These are phyloP conservation scores for Apiosordaria backusii DNA, from an alignment of 495 filamentous ascomycete genomes.

Conservation along the genomic window DNA sequence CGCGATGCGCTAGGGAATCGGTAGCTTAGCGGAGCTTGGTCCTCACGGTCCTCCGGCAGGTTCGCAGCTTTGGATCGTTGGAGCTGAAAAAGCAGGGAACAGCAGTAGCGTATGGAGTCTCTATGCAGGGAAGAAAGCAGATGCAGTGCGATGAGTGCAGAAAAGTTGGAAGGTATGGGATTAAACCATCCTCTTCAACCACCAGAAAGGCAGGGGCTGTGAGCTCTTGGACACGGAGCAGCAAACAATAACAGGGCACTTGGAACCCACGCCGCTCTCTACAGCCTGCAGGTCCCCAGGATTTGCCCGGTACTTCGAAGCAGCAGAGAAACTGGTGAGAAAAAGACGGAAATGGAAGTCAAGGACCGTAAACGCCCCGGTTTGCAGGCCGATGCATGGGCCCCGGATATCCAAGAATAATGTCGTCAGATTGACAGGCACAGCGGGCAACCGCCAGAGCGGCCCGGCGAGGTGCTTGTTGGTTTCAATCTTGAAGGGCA, in stretches of 20 bases:
- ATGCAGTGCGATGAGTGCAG: not conserved
- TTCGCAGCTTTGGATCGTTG: not conserved
- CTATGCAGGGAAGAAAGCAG: not conserved
- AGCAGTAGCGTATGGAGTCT: not conserved
- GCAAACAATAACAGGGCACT: constrained; percentile 8
- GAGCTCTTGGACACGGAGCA: not conserved
- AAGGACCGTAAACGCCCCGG: constrained; percentile 6
- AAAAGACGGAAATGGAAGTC: constrained; percentile 13
- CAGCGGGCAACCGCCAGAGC: not conserved
- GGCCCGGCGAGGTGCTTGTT: not conserved
- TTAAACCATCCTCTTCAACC: not conserved
- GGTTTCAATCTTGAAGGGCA: constrained; percentile 6
- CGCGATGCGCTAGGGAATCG: constrained; percentile 2
- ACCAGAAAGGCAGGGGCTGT: not conserved
- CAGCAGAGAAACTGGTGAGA: not conserved
- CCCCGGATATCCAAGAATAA: not conserved
- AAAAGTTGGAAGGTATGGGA: not conserved
- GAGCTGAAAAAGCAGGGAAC: constrained; percentile 4
- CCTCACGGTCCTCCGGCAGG: not conserved
- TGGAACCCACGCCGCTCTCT: constrained; percentile 13
- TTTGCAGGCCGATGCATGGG: not conserved
- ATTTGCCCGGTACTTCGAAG: constrained; percentile 6
- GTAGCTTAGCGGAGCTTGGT: constrained; percentile 1
- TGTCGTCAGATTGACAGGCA: constrained; percentile 2
- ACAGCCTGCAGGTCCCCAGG: constrained; percentile 1